Conservation (phyloP, 495 filamentous ascomycete genomes). For the Chaetomium fimeti region DNA sequence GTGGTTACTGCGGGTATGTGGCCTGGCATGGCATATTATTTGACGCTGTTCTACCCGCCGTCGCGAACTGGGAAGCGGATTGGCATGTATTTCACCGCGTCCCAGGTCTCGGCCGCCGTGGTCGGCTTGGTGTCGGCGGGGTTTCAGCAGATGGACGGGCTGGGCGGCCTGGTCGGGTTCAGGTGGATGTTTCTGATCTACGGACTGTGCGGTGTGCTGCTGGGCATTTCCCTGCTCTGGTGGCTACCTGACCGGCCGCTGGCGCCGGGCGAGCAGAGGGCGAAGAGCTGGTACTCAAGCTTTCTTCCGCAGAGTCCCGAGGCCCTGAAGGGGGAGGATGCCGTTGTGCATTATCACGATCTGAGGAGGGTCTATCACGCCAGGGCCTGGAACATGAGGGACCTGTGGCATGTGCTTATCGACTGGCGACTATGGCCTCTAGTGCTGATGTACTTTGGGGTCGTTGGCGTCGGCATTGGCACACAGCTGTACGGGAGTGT, state of each 20-base stretch:
- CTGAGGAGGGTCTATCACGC: constrained; percentile 75
- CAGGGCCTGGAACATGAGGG: constrained; percentile 64
- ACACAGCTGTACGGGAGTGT: constrained; percentile 82
- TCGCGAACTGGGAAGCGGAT: constrained; percentile 83
- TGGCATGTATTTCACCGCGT: constrained; percentile 83
- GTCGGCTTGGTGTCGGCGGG: constrained; percentile 88
- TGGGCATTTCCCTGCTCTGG: constrained; percentile 74
- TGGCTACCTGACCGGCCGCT: constrained; percentile 85
- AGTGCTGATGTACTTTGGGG: constrained; percentile 88
- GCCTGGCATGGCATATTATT: constrained; percentile 92
- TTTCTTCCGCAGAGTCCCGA: constrained; percentile 66
- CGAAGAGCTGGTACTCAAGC: constrained; percentile 47
- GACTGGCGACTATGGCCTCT: constrained; percentile 89
- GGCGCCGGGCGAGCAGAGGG: constrained; percentile 57
- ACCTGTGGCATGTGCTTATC: constrained; percentile 65
- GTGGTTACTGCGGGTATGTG: constrained; percentile 91
- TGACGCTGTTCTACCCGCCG: constrained; percentile 89
- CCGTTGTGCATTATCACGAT: constrained; percentile 79
- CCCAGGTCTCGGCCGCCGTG: constrained; percentile 85
- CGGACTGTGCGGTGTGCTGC: constrained; percentile 67
- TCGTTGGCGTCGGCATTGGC: constrained; percentile 87
- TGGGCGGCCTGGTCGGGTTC: constrained; percentile 74
- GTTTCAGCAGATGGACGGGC: constrained; percentile 86
- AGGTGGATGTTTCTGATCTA: constrained; percentile 96
- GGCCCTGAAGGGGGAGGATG: constrained; percentile 73